Percentiles rank a stretch among this genome's conserved stretches.
phyloP scores from a whole-genome alignment of 257 asterid genomes.

The Salvia rosmarinus region DNA sequence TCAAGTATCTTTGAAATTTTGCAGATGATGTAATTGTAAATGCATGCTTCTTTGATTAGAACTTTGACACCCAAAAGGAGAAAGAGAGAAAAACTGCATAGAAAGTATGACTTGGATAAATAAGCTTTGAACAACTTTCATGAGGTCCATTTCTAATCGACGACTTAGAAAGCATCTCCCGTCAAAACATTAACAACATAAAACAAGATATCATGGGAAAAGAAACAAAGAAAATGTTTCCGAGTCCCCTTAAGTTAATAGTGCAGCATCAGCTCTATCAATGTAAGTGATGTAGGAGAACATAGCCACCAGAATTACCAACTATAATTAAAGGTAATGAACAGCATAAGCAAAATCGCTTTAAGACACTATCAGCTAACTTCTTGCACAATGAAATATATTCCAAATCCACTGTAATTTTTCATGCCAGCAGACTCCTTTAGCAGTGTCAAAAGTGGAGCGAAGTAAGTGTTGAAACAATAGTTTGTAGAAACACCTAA shows the following conservation, averaged over 20 bases:
- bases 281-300: conserved; percentile 18
- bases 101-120: conserved; percentile 10
- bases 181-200: not conserved
- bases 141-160: not conserved
- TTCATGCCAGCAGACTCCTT: conserved; percentile 14
- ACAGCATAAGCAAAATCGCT: not conserved
- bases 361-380: conserved; percentile 6
- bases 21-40: too few relatives aligned
- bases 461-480: not conserved
- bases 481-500: not conserved
- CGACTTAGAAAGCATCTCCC: not conserved
- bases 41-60: too few relatives aligned
- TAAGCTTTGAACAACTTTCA: not conserved
- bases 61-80: too few relatives aligned
- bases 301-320: conserved; percentile 15
- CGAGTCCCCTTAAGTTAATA: not conserved
- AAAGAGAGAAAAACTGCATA: not conserved
- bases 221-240: not conserved
- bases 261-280: conserved; percentile 21
- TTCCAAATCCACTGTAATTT: not conserved
- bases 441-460: not conserved
- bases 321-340: conserved; percentile 1
- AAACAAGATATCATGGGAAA: not conserved
- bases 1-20: too few relatives aligned
- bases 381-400: not conserved